Base-by-base conservation (phyloP, 768 basidiomycete species). In the Tephrocybe sp. region DNA sequence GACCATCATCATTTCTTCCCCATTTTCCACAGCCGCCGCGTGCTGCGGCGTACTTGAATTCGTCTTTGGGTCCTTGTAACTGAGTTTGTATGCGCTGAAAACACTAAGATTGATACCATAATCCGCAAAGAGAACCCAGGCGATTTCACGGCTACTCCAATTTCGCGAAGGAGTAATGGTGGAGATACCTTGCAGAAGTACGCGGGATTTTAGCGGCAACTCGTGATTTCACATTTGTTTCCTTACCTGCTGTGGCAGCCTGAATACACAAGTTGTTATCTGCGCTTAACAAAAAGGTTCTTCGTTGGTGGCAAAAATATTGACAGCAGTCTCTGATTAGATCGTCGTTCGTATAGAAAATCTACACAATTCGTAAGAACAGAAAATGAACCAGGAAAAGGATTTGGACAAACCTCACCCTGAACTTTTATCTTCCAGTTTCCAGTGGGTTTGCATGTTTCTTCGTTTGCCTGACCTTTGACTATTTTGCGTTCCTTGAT, bases 241-340 rank as follows among this genome's bases (percentile, higher is more conserved):
- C 54, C 53, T 23, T 54, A 66, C 68, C 62, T 63, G 36, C 42
- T 40, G 38, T 53, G 30, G 51, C 53, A 46, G 69, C 72, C 59
- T 78, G 73, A 44, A 82, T 69, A 49, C 76, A 79, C 26, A 92
- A 66, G 56, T 86, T 85, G 41, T 78, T 83, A 66, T 92, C 90
- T 41, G 74, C 79, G 49, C 81, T 88, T 62, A 84, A 83, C 39
- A 90, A 57, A 46, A 77, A 69, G n/a, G 84, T 84, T 53, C 66
- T 72, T n/a, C 72, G 68, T 39, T 60, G 66, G n/a, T 67, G 72
- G 34, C 57, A 65, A 48, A 85, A 89, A 64, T 83, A 86, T 57
- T 74, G 68, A 60, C 84, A 87, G 58, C 89, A 92, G 62, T 92
- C 91, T 46, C 87, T 66, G 58, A 93, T 89, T 34, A 86, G 66